Base-by-base conservation (phyloP, 495 filamentous ascomycete species). In the Daldinia vernicosa region DNA sequence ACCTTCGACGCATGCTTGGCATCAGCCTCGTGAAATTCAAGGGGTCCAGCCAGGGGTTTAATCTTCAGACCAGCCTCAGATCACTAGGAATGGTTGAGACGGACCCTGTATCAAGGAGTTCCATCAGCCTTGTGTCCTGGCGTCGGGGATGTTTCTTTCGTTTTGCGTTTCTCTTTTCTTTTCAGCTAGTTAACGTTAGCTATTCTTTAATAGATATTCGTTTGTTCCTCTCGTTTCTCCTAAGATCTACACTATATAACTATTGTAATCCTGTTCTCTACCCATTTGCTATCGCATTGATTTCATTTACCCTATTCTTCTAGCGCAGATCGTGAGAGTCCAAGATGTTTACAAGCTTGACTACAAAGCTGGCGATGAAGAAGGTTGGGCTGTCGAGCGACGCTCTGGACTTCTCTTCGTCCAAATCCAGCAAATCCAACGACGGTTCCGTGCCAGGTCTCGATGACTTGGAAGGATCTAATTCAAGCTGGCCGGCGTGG, bases 341-440 rank as follows among this genome's bases (percentile, higher is more conserved):
- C 73, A 77, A 67, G 7, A 85, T 84, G 84, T 80, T 84, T 53
- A 68, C 80, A 64, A 81, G 75, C 70, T 75, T 85, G 39, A 81
- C 82, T n/a, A 81, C 83, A 26, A 84, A 84, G 71, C 71, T 84
- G 30, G 83, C 83, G 43, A 71, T 84, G 63, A 80, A 76, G 45
- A 85, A 84, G 67, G 76, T 74, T 39, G 82, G 83, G 60, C 53
- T 84, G 28, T 77, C 82, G 7, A 80, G 74, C 61, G 76, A 80
- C 70, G 55, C 78, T 37, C 66, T 83, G 67, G 76, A 79, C 72
- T 77, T 78, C 57, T 77, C 76, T 50, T 70, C 64, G 62, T 45
- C 70, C 15, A 70, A 76, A 67, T 66, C 76, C 22, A 62, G 58
- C 61, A 80, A 77, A 56, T 60, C 75, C 60, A 71, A 24, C 19